Percentiles rank a stretch among this genome's conserved stretches.
phyloP scores from a whole-genome alignment of 805 yeast species.

The Saturnispora halmiae region DNA sequence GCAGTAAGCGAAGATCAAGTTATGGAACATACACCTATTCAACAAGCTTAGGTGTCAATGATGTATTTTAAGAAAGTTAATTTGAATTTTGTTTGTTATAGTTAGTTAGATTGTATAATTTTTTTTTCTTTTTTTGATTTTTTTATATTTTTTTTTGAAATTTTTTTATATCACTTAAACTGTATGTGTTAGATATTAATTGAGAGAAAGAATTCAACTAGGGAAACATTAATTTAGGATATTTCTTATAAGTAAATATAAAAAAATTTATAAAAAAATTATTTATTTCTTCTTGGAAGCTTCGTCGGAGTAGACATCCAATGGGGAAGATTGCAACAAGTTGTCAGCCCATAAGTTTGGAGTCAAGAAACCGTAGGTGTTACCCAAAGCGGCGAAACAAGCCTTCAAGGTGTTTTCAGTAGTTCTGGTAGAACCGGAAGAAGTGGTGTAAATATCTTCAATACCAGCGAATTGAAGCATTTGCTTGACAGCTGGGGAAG shows the following conservation, averaged over 20 bases:
- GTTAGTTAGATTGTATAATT: conserved; percentile 4
- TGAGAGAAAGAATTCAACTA: not conserved
- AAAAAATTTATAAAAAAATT: conserved; percentile 1
- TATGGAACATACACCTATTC: conserved; percentile 55
- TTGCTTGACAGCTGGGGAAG: conserved; percentile 99
- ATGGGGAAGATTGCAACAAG: conserved; percentile 82
- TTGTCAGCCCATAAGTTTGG: conserved; percentile 96
- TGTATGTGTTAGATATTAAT: too few relatives aligned
- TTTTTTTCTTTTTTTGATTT: conserved; percentile 9
- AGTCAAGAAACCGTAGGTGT: conserved; percentile 99
- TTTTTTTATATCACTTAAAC: not conserved
- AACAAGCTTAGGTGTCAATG: conserved; percentile 25
- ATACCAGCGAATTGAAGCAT: conserved; percentile 99
- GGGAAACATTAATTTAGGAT: not conserved
- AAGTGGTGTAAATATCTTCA: conserved; percentile 98
- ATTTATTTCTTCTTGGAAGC: conserved; percentile 68
- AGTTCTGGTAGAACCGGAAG: conserved; percentile 99
- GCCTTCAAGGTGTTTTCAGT: conserved; percentile 99
- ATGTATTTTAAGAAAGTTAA: not conserved
- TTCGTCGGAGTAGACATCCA: conserved; percentile 88
- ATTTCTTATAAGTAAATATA: not conserved
- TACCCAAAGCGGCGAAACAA: conserved; percentile 98
- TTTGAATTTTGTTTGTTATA: conserved; percentile 2
- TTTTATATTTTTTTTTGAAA: conserved; percentile 4
- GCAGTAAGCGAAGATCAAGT: conserved; percentile 71